Percentiles rank a stretch among this genome's conserved stretches.
phyloP scores from a whole-genome alignment of 1,139 yeast species.

The Schizosaccharomyces versatilis region DNA sequence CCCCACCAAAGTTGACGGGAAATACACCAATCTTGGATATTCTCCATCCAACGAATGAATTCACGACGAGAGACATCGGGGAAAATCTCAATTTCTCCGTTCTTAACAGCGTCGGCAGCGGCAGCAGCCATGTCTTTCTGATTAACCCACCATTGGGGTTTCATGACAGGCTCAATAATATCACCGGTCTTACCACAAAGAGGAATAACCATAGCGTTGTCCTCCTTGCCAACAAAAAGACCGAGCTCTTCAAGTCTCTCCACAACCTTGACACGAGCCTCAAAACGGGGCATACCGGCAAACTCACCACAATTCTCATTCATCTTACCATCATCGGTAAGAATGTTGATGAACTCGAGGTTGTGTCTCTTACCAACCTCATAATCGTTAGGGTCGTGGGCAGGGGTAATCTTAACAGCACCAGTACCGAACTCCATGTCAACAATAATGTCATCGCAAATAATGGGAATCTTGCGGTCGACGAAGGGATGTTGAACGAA shows the following conservation, averaged over 20 bases:
- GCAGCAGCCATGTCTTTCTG: conserved; percentile 75
- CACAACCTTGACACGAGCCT: conserved; percentile 71
- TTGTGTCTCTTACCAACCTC: conserved; percentile 84
- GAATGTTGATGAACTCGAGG: conserved; percentile 68
- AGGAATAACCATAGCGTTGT: conserved; percentile 90
- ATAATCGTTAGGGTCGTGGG: conserved; percentile 94
- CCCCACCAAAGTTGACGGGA: conserved; percentile 99
- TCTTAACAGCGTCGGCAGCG: conserved; percentile 50
- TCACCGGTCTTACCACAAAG: conserved; percentile 90
- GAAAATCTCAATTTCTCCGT: conserved; percentile 56
- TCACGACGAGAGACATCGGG: conserved; percentile 86
- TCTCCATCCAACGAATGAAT: conserved; percentile 86
- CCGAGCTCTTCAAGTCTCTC: conserved; percentile 57
- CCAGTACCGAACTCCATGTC: conserved; percentile 99
- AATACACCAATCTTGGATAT: conserved; percentile 97
- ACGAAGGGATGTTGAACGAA: conserved; percentile 76
- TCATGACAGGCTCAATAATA: conserved; percentile 80
- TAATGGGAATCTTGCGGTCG: conserved; percentile 65
- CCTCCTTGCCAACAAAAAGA: conserved; percentile 60
- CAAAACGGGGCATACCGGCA: conserved; percentile 79
- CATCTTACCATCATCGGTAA: conserved; percentile 77
- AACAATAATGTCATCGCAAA: conserved; percentile 78
- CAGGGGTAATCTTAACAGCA: conserved; percentile 97
- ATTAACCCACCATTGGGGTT: conserved; percentile 98
- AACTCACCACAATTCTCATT: conserved; percentile 89